phyloP scores from a whole-genome alignment of 495 filamentous ascomycete genomes.

The Jackrogersella multiformis region DNA sequence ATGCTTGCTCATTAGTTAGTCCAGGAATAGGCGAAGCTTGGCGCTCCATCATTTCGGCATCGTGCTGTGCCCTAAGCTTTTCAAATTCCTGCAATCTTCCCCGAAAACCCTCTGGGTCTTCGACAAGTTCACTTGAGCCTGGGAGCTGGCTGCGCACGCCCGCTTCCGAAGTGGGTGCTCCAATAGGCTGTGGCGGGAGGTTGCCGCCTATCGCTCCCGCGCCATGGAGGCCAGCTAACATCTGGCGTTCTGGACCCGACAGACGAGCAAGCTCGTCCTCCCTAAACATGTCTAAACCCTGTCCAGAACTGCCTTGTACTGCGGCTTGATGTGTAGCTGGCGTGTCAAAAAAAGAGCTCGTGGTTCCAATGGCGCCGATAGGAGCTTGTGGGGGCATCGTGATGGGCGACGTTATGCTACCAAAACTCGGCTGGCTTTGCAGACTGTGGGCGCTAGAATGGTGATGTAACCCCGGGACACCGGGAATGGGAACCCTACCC shows the following conservation, averaged over 20 bases:
- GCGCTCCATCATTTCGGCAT: conserved; percentile 53
- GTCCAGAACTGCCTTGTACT: conserved; percentile 44
- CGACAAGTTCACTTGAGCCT: conserved; percentile 54
- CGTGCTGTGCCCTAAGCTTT: conserved; percentile 65
- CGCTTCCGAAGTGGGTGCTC: conserved; percentile 43
- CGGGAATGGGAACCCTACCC: conserved; percentile 62
- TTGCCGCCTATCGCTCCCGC: conserved; percentile 40
- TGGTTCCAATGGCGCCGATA: conserved; percentile 63
- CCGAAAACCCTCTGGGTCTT: conserved; percentile 61
- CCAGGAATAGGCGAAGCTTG: conserved; percentile 44
- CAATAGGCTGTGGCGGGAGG: conserved; percentile 46
- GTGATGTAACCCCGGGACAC: conserved; percentile 81
- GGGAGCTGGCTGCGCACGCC: conserved; percentile 54
- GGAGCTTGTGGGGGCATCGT: conserved; percentile 78
- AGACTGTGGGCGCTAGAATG: conserved; percentile 94
- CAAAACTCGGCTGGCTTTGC: conserved; percentile 94
- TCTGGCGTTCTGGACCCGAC: conserved; percentile 47
- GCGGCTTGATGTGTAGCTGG: conserved; percentile 50
- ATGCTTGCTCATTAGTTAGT: conserved; percentile 12
- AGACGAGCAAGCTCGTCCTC: conserved; percentile 56
- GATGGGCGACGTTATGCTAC: conserved; percentile 87
- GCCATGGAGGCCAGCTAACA: conserved; percentile 45
- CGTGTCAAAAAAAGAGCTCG: conserved; percentile 74
- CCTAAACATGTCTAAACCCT: conserved; percentile 57
- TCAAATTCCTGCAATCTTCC: conserved; percentile 65